Evolutionary conservation across 139 green algal genomes (phyloP).

Genomic region (Chlorella sorokiniana): DNA sequence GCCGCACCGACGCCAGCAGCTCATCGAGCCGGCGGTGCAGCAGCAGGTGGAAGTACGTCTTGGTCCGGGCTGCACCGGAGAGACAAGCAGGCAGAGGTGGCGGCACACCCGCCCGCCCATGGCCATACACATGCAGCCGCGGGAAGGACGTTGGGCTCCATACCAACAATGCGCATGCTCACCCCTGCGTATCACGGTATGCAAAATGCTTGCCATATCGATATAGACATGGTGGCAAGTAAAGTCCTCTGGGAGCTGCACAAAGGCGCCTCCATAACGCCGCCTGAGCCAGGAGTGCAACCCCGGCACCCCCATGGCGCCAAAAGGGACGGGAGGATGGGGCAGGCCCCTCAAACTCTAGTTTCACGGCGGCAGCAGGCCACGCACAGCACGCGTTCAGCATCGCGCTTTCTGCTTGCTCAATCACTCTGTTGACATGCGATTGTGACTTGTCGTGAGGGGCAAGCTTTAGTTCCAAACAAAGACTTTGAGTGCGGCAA

Average conservation of each 20-base stretch:
- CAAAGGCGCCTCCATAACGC: constrained; percentile 60
- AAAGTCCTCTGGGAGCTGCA: constrained; percentile 32
- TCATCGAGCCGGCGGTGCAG: constrained; percentile 71
- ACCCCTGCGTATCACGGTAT: constrained; percentile 71
- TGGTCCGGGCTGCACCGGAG: constrained; percentile 25
- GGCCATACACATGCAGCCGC: neutral
- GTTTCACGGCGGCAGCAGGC: too few relatives aligned
- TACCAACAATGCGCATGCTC: neutral
- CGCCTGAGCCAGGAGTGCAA: constrained; percentile 74
- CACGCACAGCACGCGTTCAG: too few relatives aligned
- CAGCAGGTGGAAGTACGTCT: constrained; percentile 61
- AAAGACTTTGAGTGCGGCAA: too few relatives aligned
- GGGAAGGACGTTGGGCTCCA: neutral
- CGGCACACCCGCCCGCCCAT: neutral
- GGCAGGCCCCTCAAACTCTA: too few relatives aligned
- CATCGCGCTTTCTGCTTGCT: too few relatives aligned
- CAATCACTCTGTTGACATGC: too few relatives aligned
- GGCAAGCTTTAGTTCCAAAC: neutral
- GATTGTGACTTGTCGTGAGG: neutral
- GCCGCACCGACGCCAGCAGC: constrained; percentile 55
- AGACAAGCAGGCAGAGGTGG: neutral
- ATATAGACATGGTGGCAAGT: constrained; percentile 79
- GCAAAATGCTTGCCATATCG: constrained; percentile 76
- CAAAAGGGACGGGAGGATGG: neutral
- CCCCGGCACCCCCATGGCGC: constrained; percentile 72